Base-by-base conservation (phyloP, 441 rosid genomes). In the Euphorbia schlechtendalii region DNA sequence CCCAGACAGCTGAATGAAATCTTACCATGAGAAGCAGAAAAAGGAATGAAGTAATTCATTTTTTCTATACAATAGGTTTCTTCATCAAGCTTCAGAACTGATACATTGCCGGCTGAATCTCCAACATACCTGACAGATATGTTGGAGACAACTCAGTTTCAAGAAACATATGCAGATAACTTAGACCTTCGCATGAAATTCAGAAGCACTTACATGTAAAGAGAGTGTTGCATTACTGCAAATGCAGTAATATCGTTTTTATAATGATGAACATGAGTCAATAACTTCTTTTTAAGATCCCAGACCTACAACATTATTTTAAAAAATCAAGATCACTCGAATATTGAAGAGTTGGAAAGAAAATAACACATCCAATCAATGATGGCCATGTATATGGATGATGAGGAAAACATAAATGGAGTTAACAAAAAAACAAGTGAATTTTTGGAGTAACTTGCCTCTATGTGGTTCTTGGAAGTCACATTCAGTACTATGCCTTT, bases 401-500 rank as follows among this genome's bases (percentile, higher is more conserved):
- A 38, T 14, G 14, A 13, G 15, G 2, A 67, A 53, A 46, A 57
- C 25, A 24, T 4, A 48, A 5, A 56, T 14, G 36, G 11, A 12
- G 4, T 18, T 13, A 59, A 57, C 8, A 25, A 56, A 38, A 64
- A 8, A 34, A 34, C 34, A 12, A 54, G 48, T 30, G 32, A 51
- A 51, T 3, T 48, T 46, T 59, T 15, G 40, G 14, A 6, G 40
- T 8, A 59, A 65, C 85, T 84, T 81, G 82, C 99, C 92, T 93
- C 93, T 30, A 93, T 83, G 55, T 78, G 90, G 68, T 90, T 86
- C 57, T 78, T 88, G 65, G 75, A 66, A 58, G 83, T 90, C 43
- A 87, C 87, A 78, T 84, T 90, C 59, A 90, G 72, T 72, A 93
- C 88, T 62, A 88, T 56, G 51, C 93, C 88, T 78, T 81, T 87